phyloP scores from a whole-genome alignment of 2,329 filamentous ascomycete species.

The Fusarium nurragi region DNA sequence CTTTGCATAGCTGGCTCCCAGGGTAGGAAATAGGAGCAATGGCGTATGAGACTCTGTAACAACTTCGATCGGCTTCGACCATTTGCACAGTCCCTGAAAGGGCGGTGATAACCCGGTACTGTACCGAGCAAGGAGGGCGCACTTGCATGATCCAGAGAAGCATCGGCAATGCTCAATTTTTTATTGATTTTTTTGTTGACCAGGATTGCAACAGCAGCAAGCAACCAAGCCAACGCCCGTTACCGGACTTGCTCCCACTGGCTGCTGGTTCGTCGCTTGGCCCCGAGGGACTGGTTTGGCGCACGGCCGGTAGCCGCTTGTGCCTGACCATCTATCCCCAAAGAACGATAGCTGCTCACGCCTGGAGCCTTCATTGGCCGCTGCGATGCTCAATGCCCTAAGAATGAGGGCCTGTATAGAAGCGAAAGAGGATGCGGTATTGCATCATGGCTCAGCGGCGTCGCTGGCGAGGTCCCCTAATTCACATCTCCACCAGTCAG shows the following conservation, averaged over 20 bases:
- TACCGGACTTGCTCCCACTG: constrained; percentile 24
- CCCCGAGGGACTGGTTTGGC: constrained; percentile 35
- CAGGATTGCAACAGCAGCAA: neutral
- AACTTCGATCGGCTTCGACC: neutral
- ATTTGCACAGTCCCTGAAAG: constrained; percentile 1
- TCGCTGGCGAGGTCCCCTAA: constrained; percentile 25
- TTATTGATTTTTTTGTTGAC: neutral
- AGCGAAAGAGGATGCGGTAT: constrained; percentile 20
- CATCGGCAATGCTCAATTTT: constrained; percentile 4
- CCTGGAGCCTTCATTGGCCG: constrained; percentile 3
- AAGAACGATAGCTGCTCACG: constrained; percentile 12
- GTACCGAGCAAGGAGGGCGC: neutral
- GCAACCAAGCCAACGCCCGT: constrained; percentile 14
- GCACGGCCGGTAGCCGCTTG: constrained; percentile 24
- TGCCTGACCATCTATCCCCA: constrained; percentile 35
- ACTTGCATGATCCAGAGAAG: constrained; percentile 14
- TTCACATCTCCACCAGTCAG: constrained; percentile 2
- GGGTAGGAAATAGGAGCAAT: neutral
- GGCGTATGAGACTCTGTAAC: neutral
- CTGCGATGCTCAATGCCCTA: neutral
- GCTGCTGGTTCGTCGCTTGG: constrained; percentile 14
- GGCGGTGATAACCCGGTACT: constrained; percentile 17
- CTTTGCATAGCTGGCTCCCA: neutral
- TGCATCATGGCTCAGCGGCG: constrained; percentile 27
- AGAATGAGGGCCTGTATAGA: constrained; percentile 9